Percentiles rank a stretch among this genome's conserved stretches.
phyloP scores from a whole-genome alignment of 192 early-diverging fungal genomes.

The Coemansia sp. region DNA sequence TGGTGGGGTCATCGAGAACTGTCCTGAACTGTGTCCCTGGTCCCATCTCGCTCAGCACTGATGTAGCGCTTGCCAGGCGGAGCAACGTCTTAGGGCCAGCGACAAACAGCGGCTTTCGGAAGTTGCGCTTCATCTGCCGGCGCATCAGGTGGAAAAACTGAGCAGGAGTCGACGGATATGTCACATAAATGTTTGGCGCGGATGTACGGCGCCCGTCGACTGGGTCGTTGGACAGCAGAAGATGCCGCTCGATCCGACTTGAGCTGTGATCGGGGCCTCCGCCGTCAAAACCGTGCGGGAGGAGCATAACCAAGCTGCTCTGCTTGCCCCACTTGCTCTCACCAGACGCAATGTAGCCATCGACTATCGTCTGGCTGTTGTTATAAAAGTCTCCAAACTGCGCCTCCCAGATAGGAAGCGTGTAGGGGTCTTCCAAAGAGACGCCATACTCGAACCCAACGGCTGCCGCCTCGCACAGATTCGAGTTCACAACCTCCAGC shows the following conservation, averaged over 20 bases:
- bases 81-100: conserved; percentile 74
- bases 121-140: conserved; percentile 85
- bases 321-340: conserved; percentile 96
- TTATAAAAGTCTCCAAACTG: conserved; percentile 99
- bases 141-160: conserved; percentile 96
- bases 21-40: conserved; percentile 85
- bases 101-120: conserved; percentile 92
- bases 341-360: conserved; percentile 83
- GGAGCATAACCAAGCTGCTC: conserved; percentile 84
- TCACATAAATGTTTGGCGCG: conserved; percentile 90
- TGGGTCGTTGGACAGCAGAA: conserved; percentile 85
- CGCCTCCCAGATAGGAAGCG: conserved; percentile 96
- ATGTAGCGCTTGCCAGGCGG: conserved; percentile 67
- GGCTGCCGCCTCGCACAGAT: conserved; percentile 89
- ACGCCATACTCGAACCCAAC: conserved; percentile 95
- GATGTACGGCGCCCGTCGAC: conserved; percentile 52
- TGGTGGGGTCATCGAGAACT: conserved; percentile 68
- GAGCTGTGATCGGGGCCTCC: conserved; percentile 95
- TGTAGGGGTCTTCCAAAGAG: conserved; percentile 83
- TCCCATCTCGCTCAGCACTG: conserved; percentile 79
- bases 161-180: conserved; percentile 88
- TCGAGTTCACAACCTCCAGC: conserved; percentile 88
- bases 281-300: conserved; percentile 96
- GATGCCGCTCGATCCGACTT: conserved; percentile 86
- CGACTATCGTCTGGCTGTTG: conserved; percentile 92